phyloP scores from a whole-genome alignment of 164 flowering plant species.

The Vitis rupestris region DNA sequence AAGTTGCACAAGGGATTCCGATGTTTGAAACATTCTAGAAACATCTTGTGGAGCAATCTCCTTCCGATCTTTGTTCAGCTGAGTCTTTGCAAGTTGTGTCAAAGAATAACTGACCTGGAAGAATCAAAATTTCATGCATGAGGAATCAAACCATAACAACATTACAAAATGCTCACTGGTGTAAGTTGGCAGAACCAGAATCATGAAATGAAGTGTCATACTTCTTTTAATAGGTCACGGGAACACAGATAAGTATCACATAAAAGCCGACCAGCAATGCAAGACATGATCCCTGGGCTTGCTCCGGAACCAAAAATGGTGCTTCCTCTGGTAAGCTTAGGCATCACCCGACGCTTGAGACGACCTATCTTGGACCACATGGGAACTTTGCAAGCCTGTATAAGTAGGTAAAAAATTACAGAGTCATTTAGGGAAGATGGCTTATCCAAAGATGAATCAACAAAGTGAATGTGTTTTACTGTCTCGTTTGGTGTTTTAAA shows the following conservation, averaged over 20 bases:
- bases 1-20: conserved; percentile 74
- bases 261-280: conserved; percentile 93
- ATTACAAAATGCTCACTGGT: neutral
- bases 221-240: conserved; percentile 95
- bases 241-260: conserved; percentile 94
- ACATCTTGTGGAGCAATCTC: conserved; percentile 87
- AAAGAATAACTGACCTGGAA: conserved; percentile 93
- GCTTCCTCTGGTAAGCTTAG: conserved; percentile 78
- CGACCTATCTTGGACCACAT: conserved; percentile 99
- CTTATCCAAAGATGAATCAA: neutral
- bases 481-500: no score
- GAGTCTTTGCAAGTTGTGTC: conserved; percentile 90
- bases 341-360: conserved; percentile 87
- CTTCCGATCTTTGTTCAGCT: conserved; percentile 82
- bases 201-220: conserved; percentile 16
- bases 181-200: neutral
- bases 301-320: conserved; percentile 87
- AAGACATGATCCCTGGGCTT: conserved; percentile 92
- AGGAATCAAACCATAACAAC: neutral
- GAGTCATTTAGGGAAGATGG: neutral
- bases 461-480: no score
- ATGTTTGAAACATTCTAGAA: conserved; percentile 67
- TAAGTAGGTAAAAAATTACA: neutral
- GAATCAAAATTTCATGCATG: conserved; percentile 9
- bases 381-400: conserved; percentile 79